Base-by-base conservation (phyloP, 345 rosid species). In the Arabidopsis suecica region DNA sequence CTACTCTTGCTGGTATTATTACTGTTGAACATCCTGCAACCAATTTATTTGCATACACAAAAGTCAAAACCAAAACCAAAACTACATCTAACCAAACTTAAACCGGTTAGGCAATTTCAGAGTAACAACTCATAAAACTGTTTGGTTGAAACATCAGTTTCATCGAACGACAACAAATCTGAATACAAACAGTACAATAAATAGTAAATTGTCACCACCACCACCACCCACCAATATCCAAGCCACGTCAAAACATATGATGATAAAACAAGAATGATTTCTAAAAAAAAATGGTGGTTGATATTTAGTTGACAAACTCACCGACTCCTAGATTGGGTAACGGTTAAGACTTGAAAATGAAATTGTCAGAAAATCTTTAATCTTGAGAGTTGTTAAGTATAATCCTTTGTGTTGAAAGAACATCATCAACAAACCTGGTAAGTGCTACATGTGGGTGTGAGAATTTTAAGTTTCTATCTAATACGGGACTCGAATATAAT, bases 1-100 rank as follows among this genome's bases (percentile, higher is more conserved):
- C 87, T 5, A 93, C 98, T 83, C 87, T 87, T 55, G 93, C 91
- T 28, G 98, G 98, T 73, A 93, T 86, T 9, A 93, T 78, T 13
- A 89, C 96, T 9, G 88, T 86, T 8, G 98, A 82, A 72, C 92
- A 83, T 12, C 93, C 98, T 93, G 80, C 72, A 38, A 73, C 68
- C 60, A 66, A 61, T 41, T 62, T 51, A 48, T 25, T 36, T 23
- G 50, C 58, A 71, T 41, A 47, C 13, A 66, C 50, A 44, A 22
- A 68, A 68, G 50, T 59, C 69, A 71, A 56, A 18, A 51, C 50
- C 13, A n/a, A 61, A 61, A 30, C 68, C 33, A 40, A 66, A 47
- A 22, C 36, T 32, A 53, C 53, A 33, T 49, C 30, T 30, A 30
- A 69, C 36, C 56, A 69, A 53, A 63, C 13, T 57, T 59, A 25